phyloP scores from a whole-genome alignment of 2,329 filamentous ascomycete genomes.

The Aspergillus caelatus region DNA sequence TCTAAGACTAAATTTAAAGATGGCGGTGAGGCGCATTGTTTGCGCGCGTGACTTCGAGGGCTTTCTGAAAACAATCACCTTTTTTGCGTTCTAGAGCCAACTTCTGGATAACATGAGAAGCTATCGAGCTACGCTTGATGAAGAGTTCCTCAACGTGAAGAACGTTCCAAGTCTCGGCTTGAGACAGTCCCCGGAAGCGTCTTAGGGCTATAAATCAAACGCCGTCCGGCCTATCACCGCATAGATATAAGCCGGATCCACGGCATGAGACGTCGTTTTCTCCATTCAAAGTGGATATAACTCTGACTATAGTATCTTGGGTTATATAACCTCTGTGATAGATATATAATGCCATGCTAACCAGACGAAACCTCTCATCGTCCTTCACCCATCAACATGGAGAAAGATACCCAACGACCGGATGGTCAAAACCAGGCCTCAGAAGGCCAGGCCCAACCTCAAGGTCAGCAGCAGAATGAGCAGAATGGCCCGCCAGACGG shows the following conservation, averaged over 20 bases:
- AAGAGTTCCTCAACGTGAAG: too few relatives aligned
- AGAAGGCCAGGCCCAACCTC: not conserved
- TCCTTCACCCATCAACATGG: not conserved
- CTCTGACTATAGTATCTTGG: not conserved
- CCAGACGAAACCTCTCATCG: not conserved
- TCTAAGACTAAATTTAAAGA: too few relatives aligned
- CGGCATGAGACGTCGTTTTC: not conserved
- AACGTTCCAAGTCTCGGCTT: not conserved
- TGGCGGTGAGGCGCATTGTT: too few relatives aligned
- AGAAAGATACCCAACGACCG: not conserved
- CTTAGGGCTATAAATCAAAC: not conserved
- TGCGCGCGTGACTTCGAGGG: too few relatives aligned
- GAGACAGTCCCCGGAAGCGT: not conserved
- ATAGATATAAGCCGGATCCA: not conserved
- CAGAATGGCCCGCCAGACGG: conserved; percentile 24
- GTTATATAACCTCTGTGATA: not conserved
- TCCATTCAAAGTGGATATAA: not conserved
- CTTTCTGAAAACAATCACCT: too few relatives aligned
- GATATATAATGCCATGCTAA: not conserved
- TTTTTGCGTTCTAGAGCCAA: too few relatives aligned
- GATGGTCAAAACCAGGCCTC: not conserved
- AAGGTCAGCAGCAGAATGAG: not conserved
- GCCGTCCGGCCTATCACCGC: not conserved
- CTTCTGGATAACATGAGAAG: too few relatives aligned
- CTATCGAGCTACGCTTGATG: too few relatives aligned